Evolutionary conservation across 2,329 filamentous ascomycete genomes (phyloP).

Genomic region (Neurospora sp.): DNA sequence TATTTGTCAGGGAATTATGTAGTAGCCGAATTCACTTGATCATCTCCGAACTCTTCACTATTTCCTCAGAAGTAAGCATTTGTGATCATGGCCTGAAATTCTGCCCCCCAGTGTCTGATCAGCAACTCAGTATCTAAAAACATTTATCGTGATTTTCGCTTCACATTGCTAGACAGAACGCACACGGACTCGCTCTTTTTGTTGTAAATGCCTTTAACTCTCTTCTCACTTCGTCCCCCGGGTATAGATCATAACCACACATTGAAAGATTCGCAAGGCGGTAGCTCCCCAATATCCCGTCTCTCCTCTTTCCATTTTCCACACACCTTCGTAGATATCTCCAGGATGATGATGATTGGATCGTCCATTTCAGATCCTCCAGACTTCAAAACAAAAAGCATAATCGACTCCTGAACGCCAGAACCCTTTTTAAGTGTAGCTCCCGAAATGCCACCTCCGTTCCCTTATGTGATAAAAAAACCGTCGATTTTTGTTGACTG

Average conservation of each 20-base stretch:
- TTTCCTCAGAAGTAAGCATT: too few species aligned
- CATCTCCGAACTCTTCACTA: too few species aligned
- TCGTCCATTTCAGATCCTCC: not conserved
- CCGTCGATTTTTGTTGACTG: not conserved
- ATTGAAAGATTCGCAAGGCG: not conserved
- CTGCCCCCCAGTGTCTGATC: too few species aligned
- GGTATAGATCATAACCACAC: not conserved
- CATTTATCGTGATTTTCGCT: too few species aligned
- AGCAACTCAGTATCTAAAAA: too few species aligned
- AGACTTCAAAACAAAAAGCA: not conserved
- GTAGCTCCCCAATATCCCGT: not conserved
- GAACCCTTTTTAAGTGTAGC: not conserved
- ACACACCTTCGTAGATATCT: too few species aligned
- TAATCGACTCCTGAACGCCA: constrained; percentile 14
- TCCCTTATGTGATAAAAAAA: not conserved
- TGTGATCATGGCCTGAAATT: too few species aligned
- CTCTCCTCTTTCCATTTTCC: not conserved
- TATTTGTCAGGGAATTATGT: too few species aligned
- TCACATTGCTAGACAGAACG: too few species aligned
- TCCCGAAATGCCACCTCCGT: not conserved
- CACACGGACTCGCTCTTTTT: too few species aligned
- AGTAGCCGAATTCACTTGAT: too few species aligned
- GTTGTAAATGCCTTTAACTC: too few species aligned
- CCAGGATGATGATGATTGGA: not conserved
- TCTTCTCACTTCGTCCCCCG: not conserved